Base-by-base conservation (phyloP, 1,284 basidiomycete species). In the Takashimella koratensis region DNA sequence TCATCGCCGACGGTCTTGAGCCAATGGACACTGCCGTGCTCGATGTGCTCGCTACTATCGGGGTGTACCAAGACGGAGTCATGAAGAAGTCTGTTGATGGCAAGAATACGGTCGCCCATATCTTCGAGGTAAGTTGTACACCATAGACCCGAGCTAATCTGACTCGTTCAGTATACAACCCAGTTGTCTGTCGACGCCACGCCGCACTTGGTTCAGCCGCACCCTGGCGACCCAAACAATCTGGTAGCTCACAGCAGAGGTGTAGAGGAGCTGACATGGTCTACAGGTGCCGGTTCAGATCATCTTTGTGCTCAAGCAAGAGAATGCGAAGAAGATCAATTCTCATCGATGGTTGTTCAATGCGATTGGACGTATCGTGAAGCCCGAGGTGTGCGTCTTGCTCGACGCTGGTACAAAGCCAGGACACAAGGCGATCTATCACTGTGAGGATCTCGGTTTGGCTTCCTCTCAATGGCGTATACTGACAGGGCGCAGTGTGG, bases 281-380 rank as follows among this genome's bases (percentile, higher is more conserved):
- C 5, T 3, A 36, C 43, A 64, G 59, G 65, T 97, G 1, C 95
- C 95, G 0, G 93, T 98, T 2, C 92, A 96, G 72, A 88, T 98
- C 64, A 96, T 98, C 60, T 84, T 98, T 59, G 86, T 93, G 53
- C 79, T 98, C 63, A 98, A 98, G 78, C 91, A 92, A 30, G 91
- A 96, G 79, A 98, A 98, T 76, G 87, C 92, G 70, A 96, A 96
- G 81, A 96, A 96, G 80, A 95, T 96, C 78, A 96, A 95, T 70
- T 91, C 74, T 41, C 80, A 82, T 60, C 85, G 95, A 47, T 98
- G 95, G 95, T 81, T 98, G 26, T 98, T 98, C 82, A 97, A 98
- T 67, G 95, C 91, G 5, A 86, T 98, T 51, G 94, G 92, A 0
- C 83, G 81, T 60, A 88, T 90, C 66, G 77, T 96, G 47, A 68